phyloP scores from a whole-genome alignment of 176 grass and related monocot genomes.

The Chloris gayana region DNA sequence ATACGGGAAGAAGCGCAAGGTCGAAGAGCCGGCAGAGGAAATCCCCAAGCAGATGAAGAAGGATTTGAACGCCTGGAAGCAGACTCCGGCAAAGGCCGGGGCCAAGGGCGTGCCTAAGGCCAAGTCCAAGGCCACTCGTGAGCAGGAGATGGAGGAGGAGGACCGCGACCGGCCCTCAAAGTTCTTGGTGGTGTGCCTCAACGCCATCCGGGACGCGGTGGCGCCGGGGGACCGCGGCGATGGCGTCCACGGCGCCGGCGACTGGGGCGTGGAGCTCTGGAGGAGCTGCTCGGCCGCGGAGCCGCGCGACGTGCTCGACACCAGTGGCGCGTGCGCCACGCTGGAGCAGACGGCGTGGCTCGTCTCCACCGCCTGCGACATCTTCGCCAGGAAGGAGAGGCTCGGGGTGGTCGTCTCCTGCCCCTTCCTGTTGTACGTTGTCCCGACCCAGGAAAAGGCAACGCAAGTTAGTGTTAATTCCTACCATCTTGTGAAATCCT shows the following conservation, averaged over 20 bases:
- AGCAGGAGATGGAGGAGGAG: background rate
- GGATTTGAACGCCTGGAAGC: constrained; percentile 26
- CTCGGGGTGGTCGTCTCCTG: constrained; percentile 59
- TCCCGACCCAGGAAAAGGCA: constrained; percentile 74
- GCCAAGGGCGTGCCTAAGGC: background rate
- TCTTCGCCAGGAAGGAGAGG: constrained; percentile 83
- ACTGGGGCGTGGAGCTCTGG: constrained; percentile 90
- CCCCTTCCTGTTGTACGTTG: constrained; percentile 77
- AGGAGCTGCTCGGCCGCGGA: constrained; percentile 57
- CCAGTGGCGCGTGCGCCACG: constrained; percentile 48
- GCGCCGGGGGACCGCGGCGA: constrained; percentile 12
- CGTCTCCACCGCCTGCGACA: constrained; percentile 76
- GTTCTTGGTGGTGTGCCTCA: constrained; percentile 86
- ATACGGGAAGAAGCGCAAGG: constrained; percentile 56
- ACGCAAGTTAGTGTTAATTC: constrained; percentile 37
- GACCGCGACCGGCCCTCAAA: constrained; percentile 72
- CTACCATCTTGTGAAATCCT: background rate
- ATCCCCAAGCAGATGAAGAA: constrained; percentile 5
- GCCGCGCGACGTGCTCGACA: constrained; percentile 59
- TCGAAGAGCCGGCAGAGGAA: background rate
- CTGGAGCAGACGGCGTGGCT: constrained; percentile 77
- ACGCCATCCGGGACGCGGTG: constrained; percentile 66
- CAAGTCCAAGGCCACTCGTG: constrained; percentile 18
- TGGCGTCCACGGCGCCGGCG: constrained; percentile 47
- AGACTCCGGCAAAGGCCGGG: background rate